Percentiles rank a stretch among this genome's conserved stretches.
Evolutionary conservation across 805 yeast genomes (phyloP).

Genomic region (Priceomyces medius): DNA sequence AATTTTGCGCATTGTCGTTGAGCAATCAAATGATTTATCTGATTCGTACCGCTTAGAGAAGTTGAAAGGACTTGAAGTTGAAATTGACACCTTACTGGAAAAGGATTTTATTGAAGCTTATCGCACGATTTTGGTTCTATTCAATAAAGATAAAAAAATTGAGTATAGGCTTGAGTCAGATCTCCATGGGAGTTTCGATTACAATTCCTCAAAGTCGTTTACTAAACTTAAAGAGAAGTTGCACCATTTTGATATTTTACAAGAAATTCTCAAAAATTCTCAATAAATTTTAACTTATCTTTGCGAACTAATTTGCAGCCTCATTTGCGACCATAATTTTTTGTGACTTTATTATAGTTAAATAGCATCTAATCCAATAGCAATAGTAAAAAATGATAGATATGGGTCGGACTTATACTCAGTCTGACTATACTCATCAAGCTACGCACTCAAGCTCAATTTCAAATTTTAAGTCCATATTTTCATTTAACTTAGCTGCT

Average conservation of each 20-base stretch:
- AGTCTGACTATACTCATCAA: neutral
- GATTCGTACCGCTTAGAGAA: slow-evolving; percentile 17
- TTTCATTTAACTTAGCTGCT: no score
- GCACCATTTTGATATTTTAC: neutral
- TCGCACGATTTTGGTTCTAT: slow-evolving; percentile 21
- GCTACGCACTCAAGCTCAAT: neutral
- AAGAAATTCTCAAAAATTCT: neutral
- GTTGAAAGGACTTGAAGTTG: slow-evolving; percentile 29
- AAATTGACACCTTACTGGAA: slow-evolving; percentile 15
- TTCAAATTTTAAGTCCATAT: slow-evolving; percentile 2
- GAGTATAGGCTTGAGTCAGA: slow-evolving; percentile 5
- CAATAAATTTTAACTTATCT: neutral
- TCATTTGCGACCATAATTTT: neutral
- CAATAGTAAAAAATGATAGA: neutral
- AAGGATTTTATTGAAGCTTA: slow-evolving; percentile 26
- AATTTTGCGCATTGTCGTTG: slow-evolving; percentile 40
- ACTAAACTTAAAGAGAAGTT: neutral
- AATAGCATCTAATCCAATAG: neutral
- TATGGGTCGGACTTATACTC: neutral
- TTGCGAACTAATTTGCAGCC: neutral
- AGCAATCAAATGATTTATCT: slow-evolving; percentile 30
- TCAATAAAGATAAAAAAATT: slow-evolving; percentile 2
- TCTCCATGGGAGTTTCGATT: no score
- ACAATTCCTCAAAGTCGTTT: neutral
- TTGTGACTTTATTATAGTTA: neutral